A percentile compares a stretch with the other conserved stretches of the same genome.
phyloP scores from a whole-genome alignment of 73 alveolate genomes.

The Uronychia setigera region DNA sequence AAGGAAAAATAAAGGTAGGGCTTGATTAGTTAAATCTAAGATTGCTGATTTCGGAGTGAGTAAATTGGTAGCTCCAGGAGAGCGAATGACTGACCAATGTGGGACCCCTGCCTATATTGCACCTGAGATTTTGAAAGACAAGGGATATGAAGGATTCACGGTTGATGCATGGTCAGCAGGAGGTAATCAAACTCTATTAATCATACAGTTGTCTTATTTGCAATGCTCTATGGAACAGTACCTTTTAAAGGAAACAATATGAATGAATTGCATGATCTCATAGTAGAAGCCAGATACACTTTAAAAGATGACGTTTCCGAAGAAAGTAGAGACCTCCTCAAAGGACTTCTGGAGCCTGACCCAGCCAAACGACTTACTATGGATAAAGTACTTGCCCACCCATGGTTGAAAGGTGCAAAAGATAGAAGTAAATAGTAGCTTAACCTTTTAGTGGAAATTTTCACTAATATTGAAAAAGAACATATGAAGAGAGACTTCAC shows the following conservation, averaged over 20 bases:
- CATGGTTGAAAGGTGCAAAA: conserved; percentile 73
- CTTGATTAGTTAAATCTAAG: conserved; percentile 16
- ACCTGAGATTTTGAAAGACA: conserved; percentile 32
- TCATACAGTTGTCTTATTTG: conserved; percentile 20
- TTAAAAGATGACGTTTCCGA: conserved; percentile 46
- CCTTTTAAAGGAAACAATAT: conserved; percentile 49
- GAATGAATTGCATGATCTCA: conserved; percentile 42
- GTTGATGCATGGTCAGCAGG: conserved; percentile 52
- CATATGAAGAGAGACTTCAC: conserved; percentile 59
- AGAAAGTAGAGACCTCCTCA: conserved; percentile 54
- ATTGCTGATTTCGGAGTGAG: conserved; percentile 56
- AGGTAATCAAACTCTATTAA: not conserved
- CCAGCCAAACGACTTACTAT: conserved; percentile 80
- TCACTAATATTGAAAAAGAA: conserved; percentile 52
- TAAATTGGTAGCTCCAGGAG: conserved; percentile 30
- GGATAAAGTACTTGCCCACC: conserved; percentile 76
- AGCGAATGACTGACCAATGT: conserved; percentile 37
- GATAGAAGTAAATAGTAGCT: not conserved
- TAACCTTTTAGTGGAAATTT: conserved; percentile 10
- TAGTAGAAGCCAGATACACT: conserved; percentile 24
- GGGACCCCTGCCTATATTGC: conserved; percentile 26
- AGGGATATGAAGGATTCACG: conserved; percentile 43
- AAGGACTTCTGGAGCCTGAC: conserved; percentile 69
- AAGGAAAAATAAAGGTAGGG: conserved; percentile 68
- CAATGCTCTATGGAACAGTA: conserved; percentile 48